phyloP scores from a whole-genome alignment of 2,329 filamentous ascomycete genomes.

The Seiridium cupressi region DNA sequence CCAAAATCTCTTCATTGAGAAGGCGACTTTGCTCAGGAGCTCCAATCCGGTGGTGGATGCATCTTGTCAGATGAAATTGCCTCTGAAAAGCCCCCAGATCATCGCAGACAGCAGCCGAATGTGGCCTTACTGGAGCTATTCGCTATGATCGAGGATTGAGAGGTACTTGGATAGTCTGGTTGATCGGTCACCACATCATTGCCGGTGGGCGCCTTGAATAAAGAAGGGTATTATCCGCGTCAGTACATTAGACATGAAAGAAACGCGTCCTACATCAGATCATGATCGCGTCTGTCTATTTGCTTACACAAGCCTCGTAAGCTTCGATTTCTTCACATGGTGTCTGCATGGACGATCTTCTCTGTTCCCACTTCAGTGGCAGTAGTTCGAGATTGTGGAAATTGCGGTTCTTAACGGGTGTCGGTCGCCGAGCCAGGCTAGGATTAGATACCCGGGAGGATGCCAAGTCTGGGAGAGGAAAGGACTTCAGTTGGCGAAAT shows the following conservation, averaged over 20 bases:
- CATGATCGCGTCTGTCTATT: neutral
- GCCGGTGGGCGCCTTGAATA: no score
- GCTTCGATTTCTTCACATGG: neutral
- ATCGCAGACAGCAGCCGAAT: no score
- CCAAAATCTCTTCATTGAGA: no score
- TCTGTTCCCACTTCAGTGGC: neutral
- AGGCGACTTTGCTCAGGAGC: no score
- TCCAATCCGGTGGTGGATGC: no score
- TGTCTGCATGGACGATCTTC: neutral
- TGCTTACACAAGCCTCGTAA: neutral
- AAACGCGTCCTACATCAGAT: neutral
- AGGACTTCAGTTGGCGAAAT: neutral
- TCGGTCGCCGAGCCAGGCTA: neutral
- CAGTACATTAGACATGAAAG: neutral
- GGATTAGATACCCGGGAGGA: neutral
- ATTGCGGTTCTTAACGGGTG: neutral
- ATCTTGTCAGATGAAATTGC: no score
- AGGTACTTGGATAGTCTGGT: no score
- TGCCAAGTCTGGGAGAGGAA: neutral
- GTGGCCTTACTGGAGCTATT: no score
- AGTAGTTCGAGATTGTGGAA: slow-evolving; percentile 1
- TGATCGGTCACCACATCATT: no score
- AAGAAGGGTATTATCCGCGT: no score
- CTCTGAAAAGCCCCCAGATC: no score
- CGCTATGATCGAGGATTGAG: no score